These are phyloP conservation scores for Warburgia ugandensis DNA, from an alignment of 164 flowering plant species.

Conservation along the genomic window DNA sequence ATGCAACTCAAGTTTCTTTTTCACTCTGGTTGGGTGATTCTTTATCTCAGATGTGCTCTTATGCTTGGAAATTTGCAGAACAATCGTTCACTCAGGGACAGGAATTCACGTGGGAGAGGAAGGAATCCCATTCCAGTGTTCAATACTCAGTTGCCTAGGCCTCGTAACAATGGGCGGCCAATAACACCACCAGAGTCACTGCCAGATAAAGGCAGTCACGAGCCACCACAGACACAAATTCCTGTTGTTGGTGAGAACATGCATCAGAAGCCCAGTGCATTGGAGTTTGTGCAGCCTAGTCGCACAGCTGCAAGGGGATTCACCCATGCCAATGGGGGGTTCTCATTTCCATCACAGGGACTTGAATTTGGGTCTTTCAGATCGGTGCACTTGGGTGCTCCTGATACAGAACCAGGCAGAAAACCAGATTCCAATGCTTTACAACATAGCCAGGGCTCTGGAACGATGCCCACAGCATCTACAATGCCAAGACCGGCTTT, in stretches of 20 bases:
- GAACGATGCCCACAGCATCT: neutral
- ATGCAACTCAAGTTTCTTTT: neutral
- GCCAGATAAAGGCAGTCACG: slow-evolving; percentile 29
- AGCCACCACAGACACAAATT: slow-evolving; percentile 5
- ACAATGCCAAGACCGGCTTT: slow-evolving; percentile 16
- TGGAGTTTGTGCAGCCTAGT: slow-evolving; percentile 12
- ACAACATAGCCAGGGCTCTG: neutral
- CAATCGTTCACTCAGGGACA: slow-evolving; percentile 36
- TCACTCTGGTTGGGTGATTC: neutral
- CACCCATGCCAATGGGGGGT: slow-evolving; percentile 22
- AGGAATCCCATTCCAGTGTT: slow-evolving; percentile 24
- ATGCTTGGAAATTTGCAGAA: slow-evolving; percentile 50
- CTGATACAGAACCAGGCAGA: slow-evolving; percentile 13
- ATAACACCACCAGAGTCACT: slow-evolving; percentile 12
- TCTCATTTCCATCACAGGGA: slow-evolving; percentile 17
- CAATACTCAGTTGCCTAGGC: slow-evolving; percentile 20
- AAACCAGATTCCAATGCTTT: slow-evolving; percentile 10
- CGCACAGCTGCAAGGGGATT: slow-evolving; percentile 18
- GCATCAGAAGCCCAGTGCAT: slow-evolving; percentile 15
- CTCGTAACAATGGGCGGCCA: slow-evolving; percentile 38
- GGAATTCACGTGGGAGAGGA: slow-evolving; percentile 34
- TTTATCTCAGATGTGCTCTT: neutral
- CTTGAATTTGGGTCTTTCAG: slow-evolving; percentile 34
- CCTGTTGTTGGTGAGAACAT: slow-evolving; percentile 13
- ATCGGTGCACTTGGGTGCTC: slow-evolving; percentile 13